Base-by-base conservation (phyloP, 208 protist species). In the Trypanosoma scelopori region DNA sequence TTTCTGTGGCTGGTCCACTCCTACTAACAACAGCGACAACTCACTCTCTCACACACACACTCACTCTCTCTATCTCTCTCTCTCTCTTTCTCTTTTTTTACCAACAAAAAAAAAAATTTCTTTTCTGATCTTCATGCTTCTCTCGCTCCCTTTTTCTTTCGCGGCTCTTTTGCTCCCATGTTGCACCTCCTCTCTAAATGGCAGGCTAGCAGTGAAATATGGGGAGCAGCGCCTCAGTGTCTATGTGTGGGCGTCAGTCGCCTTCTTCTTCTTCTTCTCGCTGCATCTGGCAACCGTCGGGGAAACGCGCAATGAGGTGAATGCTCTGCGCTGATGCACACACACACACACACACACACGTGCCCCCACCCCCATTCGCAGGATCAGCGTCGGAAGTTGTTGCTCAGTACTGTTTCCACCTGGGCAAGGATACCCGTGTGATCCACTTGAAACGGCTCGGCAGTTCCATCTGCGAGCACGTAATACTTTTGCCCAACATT, bases 401-500 rank as follows among this genome's bases (percentile, higher is more conserved):
- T 95, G 62, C 84, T 86, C 13, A 95, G 71, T 7, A 95, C 89
- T 0, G 65, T 71, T 47, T 95, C 82, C 5, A 95, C 82, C 51
- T 93, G 79, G 3, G 71, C 72, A 13, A 92, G 71, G 55, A 95
- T 89, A 25, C 86, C 89, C 1, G 89, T 91, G 28, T 87, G 75
- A 63, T 95, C 89, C 13, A 87, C 78, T 16, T 88, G 71, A 74
- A 95, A 95, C 11, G 89, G 89, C 69, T 93, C 86, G 7, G 84
- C 76, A 12, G 77, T 79, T 23, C 89, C 89, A 53, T 92, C 82
- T 0, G 84, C 71, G 60, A 91, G 78, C 35, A 95, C 81, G 77
- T 95, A 95, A 59, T 95, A 95, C 66, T 89, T 92, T 60, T 90
- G 84, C 20, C 86, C 89, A 28, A 95, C 82, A 71, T 95, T 90